Evolutionary conservation across 129 eudicot species (phyloP).

Genomic region (Apium graveolens): DNA sequence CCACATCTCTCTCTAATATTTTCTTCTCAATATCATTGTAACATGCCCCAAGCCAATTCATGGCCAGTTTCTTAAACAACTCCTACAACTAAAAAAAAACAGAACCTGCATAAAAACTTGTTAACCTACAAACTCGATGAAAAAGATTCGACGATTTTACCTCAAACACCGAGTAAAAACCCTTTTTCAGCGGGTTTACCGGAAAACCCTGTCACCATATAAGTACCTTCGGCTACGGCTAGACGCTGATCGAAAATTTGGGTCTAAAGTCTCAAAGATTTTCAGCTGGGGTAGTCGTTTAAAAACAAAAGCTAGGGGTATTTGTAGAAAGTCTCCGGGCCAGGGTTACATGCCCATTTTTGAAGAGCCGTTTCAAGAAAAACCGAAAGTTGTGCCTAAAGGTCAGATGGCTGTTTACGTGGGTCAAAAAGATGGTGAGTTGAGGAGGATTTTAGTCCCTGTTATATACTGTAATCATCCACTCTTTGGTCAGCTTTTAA

Average conservation of each 20-base stretch:
- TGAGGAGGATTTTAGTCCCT: constrained; percentile 69
- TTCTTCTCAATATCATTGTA: constrained; percentile 47
- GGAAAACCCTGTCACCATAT: constrained; percentile 17
- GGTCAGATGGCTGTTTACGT: constrained; percentile 91
- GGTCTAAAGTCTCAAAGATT: constrained; percentile 13
- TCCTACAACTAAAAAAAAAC: constrained; percentile 15
- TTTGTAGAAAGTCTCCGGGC: constrained; percentile 25
- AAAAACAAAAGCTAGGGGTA: constrained; percentile 45
- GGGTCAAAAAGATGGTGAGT: constrained; percentile 65
- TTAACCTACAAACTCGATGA: constrained; percentile 23
- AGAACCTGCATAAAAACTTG: neutral
- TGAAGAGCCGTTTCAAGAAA: constrained; percentile 27
- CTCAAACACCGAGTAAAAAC: constrained; percentile 46
- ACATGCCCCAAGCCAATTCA: constrained; percentile 67
- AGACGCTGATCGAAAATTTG: constrained; percentile 11
- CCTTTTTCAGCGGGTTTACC: constrained; percentile 34
- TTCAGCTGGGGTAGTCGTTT: constrained; percentile 39
- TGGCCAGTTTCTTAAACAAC: constrained; percentile 60
- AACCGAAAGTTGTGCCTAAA: constrained; percentile 46
- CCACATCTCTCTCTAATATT: constrained; percentile 58
- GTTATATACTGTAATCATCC: constrained; percentile 86
- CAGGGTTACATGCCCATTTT: constrained; percentile 28
- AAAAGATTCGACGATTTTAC: constrained; percentile 47
- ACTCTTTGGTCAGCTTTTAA: constrained; percentile 58
- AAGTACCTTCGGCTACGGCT: constrained; percentile 26